phyloP scores from a whole-genome alignment of 768 basidiomycete genomes.

The Pleurotus eryngii region DNA sequence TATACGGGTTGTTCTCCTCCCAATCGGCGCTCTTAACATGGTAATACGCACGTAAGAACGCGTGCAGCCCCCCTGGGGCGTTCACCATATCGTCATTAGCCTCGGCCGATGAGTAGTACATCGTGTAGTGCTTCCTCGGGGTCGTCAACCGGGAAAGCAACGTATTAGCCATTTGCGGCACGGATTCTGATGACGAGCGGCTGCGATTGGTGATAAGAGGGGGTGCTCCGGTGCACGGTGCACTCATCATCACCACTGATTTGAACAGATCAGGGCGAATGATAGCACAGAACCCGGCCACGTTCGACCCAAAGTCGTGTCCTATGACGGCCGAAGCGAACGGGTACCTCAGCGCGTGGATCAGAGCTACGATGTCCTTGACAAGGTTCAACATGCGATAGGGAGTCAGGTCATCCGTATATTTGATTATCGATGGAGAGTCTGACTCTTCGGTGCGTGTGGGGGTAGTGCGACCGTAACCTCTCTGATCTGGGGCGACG shows the following conservation, averaged over 20 bases:
- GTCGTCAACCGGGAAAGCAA: constrained; percentile 39
- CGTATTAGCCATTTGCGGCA: constrained; percentile 13
- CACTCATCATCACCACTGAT: constrained; percentile 57
- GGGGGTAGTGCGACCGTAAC: constrained; percentile 42
- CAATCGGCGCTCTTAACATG: constrained; percentile 61
- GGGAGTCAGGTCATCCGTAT: constrained; percentile 46
- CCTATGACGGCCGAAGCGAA: constrained; percentile 50
- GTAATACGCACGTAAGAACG: constrained; percentile 52
- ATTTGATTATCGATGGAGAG: constrained; percentile 24
- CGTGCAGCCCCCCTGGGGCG: constrained; percentile 40
- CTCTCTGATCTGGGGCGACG: constrained; percentile 61
- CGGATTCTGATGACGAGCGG: constrained; percentile 10
- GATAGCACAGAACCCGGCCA: constrained; percentile 52
- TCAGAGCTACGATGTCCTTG: constrained; percentile 49
- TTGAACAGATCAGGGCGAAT: constrained; percentile 54
- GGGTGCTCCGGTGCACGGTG: constrained; percentile 49
- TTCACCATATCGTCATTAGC: constrained; percentile 45
- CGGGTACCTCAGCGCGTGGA: constrained; percentile 46
- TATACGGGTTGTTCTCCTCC: constrained; percentile 36
- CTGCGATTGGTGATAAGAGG: constrained; percentile 17
- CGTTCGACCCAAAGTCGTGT: constrained; percentile 55
- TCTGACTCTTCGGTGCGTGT: constrained; percentile 9
- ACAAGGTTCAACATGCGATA: constrained; percentile 50
- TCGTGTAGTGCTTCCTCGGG: constrained; percentile 55
- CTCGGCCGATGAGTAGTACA: constrained; percentile 43